phyloP scores from a whole-genome alignment of 805 yeast genomes.

The Starmerella roubikii region DNA sequence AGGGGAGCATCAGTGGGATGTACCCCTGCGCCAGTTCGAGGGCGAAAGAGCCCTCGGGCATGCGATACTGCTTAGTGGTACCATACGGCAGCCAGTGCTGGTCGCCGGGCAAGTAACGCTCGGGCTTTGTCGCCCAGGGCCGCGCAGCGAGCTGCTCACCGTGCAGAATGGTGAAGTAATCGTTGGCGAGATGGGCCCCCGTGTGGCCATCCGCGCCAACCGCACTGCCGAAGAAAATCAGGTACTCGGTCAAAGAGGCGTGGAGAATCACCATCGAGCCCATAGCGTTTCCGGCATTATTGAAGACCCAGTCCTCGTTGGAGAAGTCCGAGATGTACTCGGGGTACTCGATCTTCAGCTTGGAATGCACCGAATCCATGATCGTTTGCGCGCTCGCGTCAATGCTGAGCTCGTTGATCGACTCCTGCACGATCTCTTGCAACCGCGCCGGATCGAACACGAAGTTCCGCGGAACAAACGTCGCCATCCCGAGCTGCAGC shows the following conservation, averaged over 20 bases:
- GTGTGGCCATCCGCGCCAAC: conserved; percentile 93
- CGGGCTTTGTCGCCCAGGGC: conserved; percentile 50
- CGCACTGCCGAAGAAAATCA: conserved; percentile 87
- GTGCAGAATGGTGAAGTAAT: conserved; percentile 77
- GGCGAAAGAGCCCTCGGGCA: conserved; percentile 76
- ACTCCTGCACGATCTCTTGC: conserved; percentile 46
- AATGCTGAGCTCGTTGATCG: conserved; percentile 39
- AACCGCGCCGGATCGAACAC: conserved; percentile 56
- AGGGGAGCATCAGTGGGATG: conserved; percentile 96
- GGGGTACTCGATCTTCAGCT: conserved; percentile 54
- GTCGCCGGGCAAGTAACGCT: conserved; percentile 75
- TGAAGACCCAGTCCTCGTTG: conserved; percentile 83
- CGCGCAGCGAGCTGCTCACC: conserved; percentile 68
- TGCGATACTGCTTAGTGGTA: conserved; percentile 63
- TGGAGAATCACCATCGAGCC: conserved; percentile 82
- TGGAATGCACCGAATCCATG: conserved; percentile 30
- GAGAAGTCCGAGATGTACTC: conserved; percentile 56
- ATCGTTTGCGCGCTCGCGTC: conserved; percentile 18
- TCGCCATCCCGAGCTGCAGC: conserved; percentile 18
- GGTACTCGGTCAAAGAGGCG: conserved; percentile 84
- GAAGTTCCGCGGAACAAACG: conserved; percentile 49
- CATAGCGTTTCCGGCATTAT: conserved; percentile 99
- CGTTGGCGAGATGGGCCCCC: conserved; percentile 95
- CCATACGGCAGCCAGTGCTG: conserved; percentile 70
- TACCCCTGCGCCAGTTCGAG: conserved; percentile 96